Evolutionary conservation across 164 flowering plant species (phyloP), one percentile per base, ranked within the genome.

Genomic region (Umbilicus rupestris): DNA sequence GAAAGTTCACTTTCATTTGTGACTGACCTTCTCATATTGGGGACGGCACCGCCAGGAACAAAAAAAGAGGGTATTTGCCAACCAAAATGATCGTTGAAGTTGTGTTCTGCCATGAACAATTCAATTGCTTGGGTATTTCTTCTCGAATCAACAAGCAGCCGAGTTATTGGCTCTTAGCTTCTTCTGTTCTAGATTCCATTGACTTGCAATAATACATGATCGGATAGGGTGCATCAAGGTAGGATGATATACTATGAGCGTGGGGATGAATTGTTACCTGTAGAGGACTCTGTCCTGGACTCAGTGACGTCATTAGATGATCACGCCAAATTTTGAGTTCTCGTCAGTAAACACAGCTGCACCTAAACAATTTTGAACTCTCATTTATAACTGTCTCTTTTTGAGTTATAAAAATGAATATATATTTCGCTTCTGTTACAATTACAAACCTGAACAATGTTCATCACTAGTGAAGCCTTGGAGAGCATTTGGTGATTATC

Each of bases 281-380:
- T 67, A 75, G 75, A 52, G 78, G 78, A 37, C 74, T 75, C 22
- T 75, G 78, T 67, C 78, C 78, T 69, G 75, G 78, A 66, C 75
- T 75, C 12, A 75, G 72, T 69, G 78, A 75, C 70, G 78, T n/a
- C 31, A 14, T 22, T 31, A 16, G 7, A 9, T 22, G 4, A 29
- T 20, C 6, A 7, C 31, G 28, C 63, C n/a, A n/a, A n/a, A n/a
- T n/a, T n/a, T n/a, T n/a, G n/a, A n/a, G n/a, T n/a, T n/a, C n/a
- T n/a, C n/a, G n/a, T n/a, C n/a, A n/a, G n/a, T n/a, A n/a, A n/a
- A n/a, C n/a, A n/a, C n/a, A n/a, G n/a, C n/a, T n/a, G n/a, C n/a
- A n/a, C n/a, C n/a, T n/a, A n/a, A n/a, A n/a, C n/a, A n/a, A n/a
- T n/a, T n/a, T n/a, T n/a, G n/a, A n/a, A n/a, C n/a, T n/a, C n/a